Percentiles rank a stretch among this genome's conserved stretches.
These are phyloP conservation scores for Combretum micranthum DNA, from an alignment of 345 rosid genomes.

Conservation along the genomic window DNA sequence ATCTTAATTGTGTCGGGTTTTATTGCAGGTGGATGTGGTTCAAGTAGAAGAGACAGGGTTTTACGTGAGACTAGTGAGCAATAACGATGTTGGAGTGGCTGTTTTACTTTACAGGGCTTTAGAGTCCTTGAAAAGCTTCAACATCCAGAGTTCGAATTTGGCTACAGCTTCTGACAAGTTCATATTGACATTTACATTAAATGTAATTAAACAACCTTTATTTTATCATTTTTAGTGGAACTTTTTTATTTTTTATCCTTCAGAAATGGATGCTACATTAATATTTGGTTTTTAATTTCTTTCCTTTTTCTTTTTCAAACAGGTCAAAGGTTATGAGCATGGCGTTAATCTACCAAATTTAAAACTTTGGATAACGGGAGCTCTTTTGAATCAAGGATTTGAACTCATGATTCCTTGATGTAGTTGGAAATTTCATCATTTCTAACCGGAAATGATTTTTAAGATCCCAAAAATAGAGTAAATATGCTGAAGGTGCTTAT, in stretches of 20 bases:
- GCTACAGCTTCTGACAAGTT: slow-evolving; percentile 42
- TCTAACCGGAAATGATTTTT: no score
- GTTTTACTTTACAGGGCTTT: slow-evolving; percentile 61
- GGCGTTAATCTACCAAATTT: slow-evolving; percentile 48
- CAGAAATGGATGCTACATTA: neutral
- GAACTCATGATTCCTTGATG: slow-evolving; percentile 16
- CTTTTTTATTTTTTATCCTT: neutral
- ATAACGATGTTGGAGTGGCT: slow-evolving; percentile 53
- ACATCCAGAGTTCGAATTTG: slow-evolving; percentile 61
- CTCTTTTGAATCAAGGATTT: slow-evolving; percentile 76
- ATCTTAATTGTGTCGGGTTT: no score
- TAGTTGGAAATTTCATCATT: no score
- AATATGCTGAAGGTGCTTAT: no score
- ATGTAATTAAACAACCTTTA: slow-evolving; percentile 25
- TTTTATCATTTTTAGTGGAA: no score
- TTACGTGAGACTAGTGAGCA: slow-evolving; percentile 54
- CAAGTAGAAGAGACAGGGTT: slow-evolving; percentile 73
- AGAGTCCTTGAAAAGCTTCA: slow-evolving; percentile 63
- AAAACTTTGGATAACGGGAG: slow-evolving; percentile 65
- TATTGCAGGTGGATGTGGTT: slow-evolving; percentile 50
- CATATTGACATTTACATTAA: slow-evolving; percentile 48
- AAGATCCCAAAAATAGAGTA: no score
- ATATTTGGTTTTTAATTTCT: neutral
- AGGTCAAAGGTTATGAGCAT: slow-evolving; percentile 45
- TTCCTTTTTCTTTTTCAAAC: neutral